Evolutionary conservation across 2,329 filamentous ascomycete species (phyloP).

Genomic region (Aspergillus ibericus): DNA sequence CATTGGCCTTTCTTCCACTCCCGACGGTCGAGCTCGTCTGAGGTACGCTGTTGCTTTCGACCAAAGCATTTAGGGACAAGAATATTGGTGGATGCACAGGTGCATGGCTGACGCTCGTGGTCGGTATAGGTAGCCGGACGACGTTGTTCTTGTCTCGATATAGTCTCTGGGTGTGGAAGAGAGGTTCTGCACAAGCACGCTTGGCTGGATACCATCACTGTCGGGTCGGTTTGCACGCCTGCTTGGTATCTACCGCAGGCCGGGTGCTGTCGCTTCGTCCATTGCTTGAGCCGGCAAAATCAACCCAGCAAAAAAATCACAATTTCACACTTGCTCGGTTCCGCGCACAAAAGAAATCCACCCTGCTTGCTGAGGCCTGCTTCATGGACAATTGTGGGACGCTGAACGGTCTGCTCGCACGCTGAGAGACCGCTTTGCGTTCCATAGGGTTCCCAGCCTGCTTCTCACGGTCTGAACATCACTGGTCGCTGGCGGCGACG

Average conservation of each 20-base stretch:
- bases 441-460: conserved; percentile 52
- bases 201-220: background rate
- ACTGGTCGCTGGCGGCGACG: background rate
- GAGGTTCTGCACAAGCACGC: background rate
- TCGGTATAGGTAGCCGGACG: background rate
- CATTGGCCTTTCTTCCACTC: conserved; percentile 1
- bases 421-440: conserved; percentile 54
- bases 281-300: background rate
- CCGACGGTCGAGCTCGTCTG: background rate
- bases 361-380: conserved; percentile 22
- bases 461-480: conserved; percentile 9
- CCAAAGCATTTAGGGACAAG: background rate
- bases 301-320: background rate
- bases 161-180: background rate
- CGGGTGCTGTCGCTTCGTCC: background rate
- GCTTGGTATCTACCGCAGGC: background rate
- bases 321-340: background rate
- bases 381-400: conserved; percentile 51
- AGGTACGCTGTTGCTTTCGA: background rate
- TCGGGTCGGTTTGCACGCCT: background rate
- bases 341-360: background rate
- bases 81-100: background rate
- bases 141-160: background rate
- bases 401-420: conserved; percentile 50
- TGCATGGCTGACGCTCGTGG: background rate